Percentiles rank a stretch among this genome's conserved stretches.
Evolutionary conservation across 129 eudicot genomes (phyloP).

Genomic region (Helianthus annuus): HanXRQr2.0-SUNRISE NC_035445.2:128302941-128303440

Average conservation of each 20-base stretch:
- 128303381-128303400: too few species aligned
- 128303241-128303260: constrained; percentile 70
- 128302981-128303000: constrained; percentile 92
- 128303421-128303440: too few species aligned
- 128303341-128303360: too few species aligned
- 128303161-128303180: constrained; percentile 49
- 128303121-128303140: constrained; percentile 78
- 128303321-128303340: too few species aligned
- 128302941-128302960: neutral
- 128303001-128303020: constrained; percentile 69
- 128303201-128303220: constrained; percentile 73
- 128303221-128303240: constrained; percentile 71
- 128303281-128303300: too few species aligned
- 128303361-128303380: too few species aligned
- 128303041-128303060: constrained; percentile 46
- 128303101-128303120: constrained; percentile 76
- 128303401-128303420: too few species aligned
- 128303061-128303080: constrained; percentile 81
- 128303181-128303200: constrained; percentile 87
- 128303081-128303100: constrained; percentile 84
- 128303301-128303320: too few species aligned
- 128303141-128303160: constrained; percentile 52
- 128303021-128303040: constrained; percentile 59
- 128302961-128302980: constrained; percentile 43
- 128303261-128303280: constrained; percentile 42